phyloP scores from a whole-genome alignment of 2,329 filamentous ascomycete genomes.

The Claviceps pusilla region DNA sequence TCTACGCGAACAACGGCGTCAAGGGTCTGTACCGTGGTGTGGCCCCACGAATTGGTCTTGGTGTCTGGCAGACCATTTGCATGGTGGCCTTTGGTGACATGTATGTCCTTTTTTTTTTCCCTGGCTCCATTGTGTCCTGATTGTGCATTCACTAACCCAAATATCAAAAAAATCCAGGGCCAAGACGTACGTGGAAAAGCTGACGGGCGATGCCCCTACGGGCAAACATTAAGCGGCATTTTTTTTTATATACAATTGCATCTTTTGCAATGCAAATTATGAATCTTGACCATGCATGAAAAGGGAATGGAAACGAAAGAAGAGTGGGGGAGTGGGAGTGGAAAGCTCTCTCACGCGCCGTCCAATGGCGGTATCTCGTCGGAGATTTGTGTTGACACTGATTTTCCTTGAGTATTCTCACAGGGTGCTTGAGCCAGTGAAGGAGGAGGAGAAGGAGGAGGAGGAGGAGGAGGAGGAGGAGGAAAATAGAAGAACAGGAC shows the following conservation, averaged over 20 bases:
- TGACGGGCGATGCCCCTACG: conserved; percentile 49
- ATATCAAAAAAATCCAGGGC: conserved; percentile 28
- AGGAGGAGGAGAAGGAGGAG: too few species aligned
- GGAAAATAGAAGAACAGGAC: neutral
- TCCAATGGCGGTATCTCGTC: neutral
- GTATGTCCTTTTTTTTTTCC: conserved; percentile 38
- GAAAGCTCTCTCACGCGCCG: too few species aligned
- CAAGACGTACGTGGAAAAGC: conserved; percentile 50
- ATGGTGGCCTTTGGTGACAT: conserved; percentile 99
- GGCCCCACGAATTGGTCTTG: conserved; percentile 79
- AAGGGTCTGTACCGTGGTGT: conserved; percentile 93
- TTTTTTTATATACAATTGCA: neutral
- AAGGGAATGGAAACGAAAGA: too few species aligned
- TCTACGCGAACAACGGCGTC: conserved; percentile 77
- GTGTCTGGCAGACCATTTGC: conserved; percentile 98
- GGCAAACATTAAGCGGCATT: conserved; percentile 45
- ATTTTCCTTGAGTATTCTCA: neutral
- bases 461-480: neutral
- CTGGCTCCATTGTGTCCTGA: neutral
- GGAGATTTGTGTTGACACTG: neutral
- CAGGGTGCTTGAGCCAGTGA: neutral
- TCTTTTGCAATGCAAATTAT: neutral
- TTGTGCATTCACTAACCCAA: neutral
- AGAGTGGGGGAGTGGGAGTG: too few species aligned
- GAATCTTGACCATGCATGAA: neutral